Percentiles rank a stretch among this genome's conserved stretches.
phyloP scores from a whole-genome alignment of 441 rosid genomes.

The Hura crepitans region DNA sequence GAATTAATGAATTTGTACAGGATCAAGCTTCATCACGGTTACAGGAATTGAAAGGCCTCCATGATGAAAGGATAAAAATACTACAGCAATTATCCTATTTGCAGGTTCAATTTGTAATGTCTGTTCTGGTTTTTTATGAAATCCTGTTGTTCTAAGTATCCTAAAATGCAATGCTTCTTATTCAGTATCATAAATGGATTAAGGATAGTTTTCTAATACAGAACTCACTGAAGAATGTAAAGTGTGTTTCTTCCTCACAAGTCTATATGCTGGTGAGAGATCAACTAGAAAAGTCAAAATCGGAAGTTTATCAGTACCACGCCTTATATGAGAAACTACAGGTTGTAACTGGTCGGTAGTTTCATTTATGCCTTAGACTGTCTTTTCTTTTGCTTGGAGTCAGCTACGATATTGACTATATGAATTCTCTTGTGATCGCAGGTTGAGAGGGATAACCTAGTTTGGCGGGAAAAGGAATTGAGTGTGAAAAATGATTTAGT shows the following conservation, averaged over 20 bases:
- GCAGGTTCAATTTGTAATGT: constrained; percentile 46
- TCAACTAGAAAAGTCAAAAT: constrained; percentile 72
- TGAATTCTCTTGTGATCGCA: constrained; percentile 32
- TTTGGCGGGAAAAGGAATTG: constrained; percentile 86
- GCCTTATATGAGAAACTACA: constrained; percentile 81
- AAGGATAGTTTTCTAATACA: constrained; percentile 41
- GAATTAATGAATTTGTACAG: constrained; percentile 42
- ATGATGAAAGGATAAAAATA: constrained; percentile 66
- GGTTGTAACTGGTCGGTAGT: constrained; percentile 79
- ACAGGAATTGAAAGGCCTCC: constrained; percentile 63
- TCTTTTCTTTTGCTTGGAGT: constrained; percentile 26
- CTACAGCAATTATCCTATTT: constrained; percentile 48
- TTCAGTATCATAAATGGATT: constrained; percentile 31
- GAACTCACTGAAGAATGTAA: constrained; percentile 71
- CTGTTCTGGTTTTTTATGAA: constrained; percentile 8
- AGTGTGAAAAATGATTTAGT: constrained; percentile 62
- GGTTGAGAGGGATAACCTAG: constrained; percentile 84
- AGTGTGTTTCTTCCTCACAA: constrained; percentile 68
- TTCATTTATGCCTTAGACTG: constrained; percentile 39
- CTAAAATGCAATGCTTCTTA: constrained; percentile 24
- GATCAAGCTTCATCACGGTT: constrained; percentile 64
- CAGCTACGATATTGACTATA: constrained; percentile 35
- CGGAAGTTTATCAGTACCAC: constrained; percentile 62
- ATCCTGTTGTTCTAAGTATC: constrained; percentile 13
- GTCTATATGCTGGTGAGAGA: constrained; percentile 55